Evolutionary conservation across 108 stramenopile genomes (phyloP), one percentile per base, ranked within the genome.

Genomic region (Skeletonema menzelii): DNA sequence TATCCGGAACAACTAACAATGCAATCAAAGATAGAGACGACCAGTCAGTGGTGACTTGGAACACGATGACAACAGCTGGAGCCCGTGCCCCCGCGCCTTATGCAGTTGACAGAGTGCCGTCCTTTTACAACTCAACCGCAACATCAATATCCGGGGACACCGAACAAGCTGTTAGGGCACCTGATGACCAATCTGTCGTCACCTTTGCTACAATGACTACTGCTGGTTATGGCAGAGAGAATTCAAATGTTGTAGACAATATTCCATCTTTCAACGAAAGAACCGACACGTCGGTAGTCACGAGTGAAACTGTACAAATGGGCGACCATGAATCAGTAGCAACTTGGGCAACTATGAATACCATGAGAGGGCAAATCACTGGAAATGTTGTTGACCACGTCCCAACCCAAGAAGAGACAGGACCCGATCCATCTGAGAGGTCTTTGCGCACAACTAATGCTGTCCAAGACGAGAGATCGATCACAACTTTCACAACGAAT

Each of bases 121-220:
- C 70, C 8, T 67, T 56, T 27, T 65, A 59, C 15, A 71, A 68
- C 30, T 15, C 40, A 14, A 62, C 42, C 17, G 53, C 32, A 8
- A 10, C 28, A 4, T 79, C 78, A n/a, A 40, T 72, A 47, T 79
- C 78, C 15, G 72, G 67, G 34, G 46, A 27, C 14, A 79, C 78
- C 4, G 68, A 68, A 38, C 59, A 67, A 30, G 78, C 78, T 6
- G 57, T 79, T 11, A 66, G 78, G 27, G 71, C 56, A 13, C 66
- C 61, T 27, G 78, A 79, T 46, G 78, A 79, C 69, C 78, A 79
- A 67, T 81, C 80, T 12, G 64, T 81, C 6, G 74, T 81, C 8
- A 81, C 80, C 6, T 81, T 81, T 76, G 75, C 80, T 5, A 81
- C 80, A 10, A 60, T 63, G 46, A 81, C 75, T 8, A 76, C 80